A percentile compares a stretch with the other conserved stretches of the same genome.
These are phyloP conservation scores for Aspergillus cejpii DNA, from an alignment of 2,329 filamentous ascomycete genomes.

Conservation along the genomic window DNA sequence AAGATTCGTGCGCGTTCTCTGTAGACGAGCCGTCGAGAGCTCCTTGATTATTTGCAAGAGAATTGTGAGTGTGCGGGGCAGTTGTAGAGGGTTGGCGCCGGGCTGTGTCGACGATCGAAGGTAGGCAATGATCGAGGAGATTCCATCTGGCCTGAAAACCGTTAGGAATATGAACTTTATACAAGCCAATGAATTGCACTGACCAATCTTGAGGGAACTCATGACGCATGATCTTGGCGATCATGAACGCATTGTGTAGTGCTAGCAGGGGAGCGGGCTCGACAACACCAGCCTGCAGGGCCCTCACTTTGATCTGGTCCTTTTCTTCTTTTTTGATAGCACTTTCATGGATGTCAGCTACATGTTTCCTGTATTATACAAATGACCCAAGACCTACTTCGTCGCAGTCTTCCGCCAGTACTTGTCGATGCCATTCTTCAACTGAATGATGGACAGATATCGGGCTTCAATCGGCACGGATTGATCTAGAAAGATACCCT, in stretches of 20 bases:
- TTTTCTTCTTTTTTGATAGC: constrained; percentile 65
- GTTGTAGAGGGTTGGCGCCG: constrained; percentile 56
- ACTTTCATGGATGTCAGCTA: constrained; percentile 33
- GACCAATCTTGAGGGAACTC: constrained; percentile 86
- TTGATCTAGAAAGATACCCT: constrained; percentile 77
- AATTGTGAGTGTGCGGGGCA: constrained; percentile 67
- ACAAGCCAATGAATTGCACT: constrained; percentile 1
- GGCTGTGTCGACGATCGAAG: constrained; percentile 52
- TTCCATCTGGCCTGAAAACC: constrained; percentile 41
- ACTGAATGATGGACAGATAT: constrained; percentile 83
- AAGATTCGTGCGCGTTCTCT: constrained; percentile 66
- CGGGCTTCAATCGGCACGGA: constrained; percentile 69
- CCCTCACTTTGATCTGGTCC: constrained; percentile 62
- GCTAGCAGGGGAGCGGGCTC: constrained; percentile 71
- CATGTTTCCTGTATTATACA: not conserved
- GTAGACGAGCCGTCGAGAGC: constrained; percentile 69
- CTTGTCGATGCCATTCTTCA: constrained; percentile 95
- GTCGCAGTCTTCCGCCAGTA: constrained; percentile 81
- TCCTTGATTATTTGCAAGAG: constrained; percentile 87
- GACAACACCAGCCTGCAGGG: constrained; percentile 69
- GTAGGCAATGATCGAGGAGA: constrained; percentile 53
- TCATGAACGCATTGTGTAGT: constrained; percentile 78
- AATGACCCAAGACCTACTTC: constrained; percentile 41
- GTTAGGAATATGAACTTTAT: constrained; percentile 6
- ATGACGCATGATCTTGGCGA: constrained; percentile 80